These are phyloP conservation scores for Cupressus sempervirens DNA, from an alignment of 75 land plant species.

Conservation along the genomic window DNA sequence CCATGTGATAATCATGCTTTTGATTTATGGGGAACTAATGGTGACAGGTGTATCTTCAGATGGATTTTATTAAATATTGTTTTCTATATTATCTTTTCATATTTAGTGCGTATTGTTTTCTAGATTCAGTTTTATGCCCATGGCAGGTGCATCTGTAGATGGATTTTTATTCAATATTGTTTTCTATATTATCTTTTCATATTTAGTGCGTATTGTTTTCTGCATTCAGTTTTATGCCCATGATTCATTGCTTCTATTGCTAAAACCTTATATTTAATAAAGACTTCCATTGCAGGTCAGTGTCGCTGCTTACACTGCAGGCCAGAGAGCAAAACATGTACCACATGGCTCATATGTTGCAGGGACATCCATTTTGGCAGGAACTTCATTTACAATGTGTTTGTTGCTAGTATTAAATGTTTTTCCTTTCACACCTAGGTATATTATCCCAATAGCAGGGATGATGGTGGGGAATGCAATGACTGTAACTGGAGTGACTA, in stretches of 20 bases:
- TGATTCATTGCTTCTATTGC: too few relatives aligned
- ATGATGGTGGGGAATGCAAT: constrained; percentile 98
- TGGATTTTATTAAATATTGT: neutral
- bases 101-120: neutral
- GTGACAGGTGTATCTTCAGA: neutral
- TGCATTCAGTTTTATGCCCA: neutral
- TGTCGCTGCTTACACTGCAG: constrained; percentile 91
- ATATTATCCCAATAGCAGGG: constrained; percentile 90
- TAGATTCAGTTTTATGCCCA: neutral
- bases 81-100: neutral
- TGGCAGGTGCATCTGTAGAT: neutral
- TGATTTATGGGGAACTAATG: neutral
- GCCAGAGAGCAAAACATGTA: constrained; percentile 81
- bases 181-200: neutral
- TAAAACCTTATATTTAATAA: neutral
- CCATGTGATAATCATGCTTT: neutral
- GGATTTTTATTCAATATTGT: neutral
- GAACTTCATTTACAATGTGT: constrained; percentile 76
- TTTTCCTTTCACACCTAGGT: constrained; percentile 85
- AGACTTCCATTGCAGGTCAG: constrained; percentile 39
- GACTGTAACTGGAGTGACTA: constrained; percentile 94
- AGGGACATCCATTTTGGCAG: constrained; percentile 67
- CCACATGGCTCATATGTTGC: constrained; percentile 75
- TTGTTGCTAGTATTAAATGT: constrained; percentile 64
- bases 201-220: neutral